These are phyloP conservation scores for Cyclotella kingstonii DNA, from an alignment of 108 stramenopile genomes.

Conservation along the genomic window DNA sequence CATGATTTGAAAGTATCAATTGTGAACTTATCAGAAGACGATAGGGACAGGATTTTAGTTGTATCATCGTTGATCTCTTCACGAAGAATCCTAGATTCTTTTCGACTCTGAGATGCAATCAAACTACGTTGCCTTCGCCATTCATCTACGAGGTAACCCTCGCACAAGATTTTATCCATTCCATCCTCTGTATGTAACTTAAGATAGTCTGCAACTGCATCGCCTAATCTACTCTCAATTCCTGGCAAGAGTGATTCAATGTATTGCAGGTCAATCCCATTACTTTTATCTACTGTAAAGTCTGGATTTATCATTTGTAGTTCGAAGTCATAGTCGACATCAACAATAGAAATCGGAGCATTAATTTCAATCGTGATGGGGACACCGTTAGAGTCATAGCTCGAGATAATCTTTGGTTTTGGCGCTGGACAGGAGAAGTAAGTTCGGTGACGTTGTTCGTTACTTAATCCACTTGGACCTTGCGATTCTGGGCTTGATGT, in stretches of 20 bases:
- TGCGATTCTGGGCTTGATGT: neutral
- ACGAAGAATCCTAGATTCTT: neutral
- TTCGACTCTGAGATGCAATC: neutral
- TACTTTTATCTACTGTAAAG: neutral
- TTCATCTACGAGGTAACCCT: slow-evolving; percentile 18
- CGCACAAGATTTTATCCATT: slow-evolving; percentile 5
- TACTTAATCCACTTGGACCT: neutral
- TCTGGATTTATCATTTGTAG: slow-evolving; percentile 1
- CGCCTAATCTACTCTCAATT: slow-evolving; percentile 10
- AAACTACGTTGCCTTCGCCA: neutral
- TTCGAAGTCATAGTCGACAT: slow-evolving; percentile 18
- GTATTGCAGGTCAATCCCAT: neutral
- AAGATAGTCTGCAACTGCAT: slow-evolving; percentile 5
- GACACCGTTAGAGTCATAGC: slow-evolving; percentile 8
- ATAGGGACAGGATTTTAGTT: slow-evolving; percentile 23
- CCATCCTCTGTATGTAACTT: slow-evolving; percentile 12
- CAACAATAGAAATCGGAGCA: slow-evolving; percentile 9
- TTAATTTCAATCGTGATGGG: neutral
- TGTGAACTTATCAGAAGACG: neutral
- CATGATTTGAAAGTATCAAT: slow-evolving; percentile 11
- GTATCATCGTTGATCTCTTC: neutral
- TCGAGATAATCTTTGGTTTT: neutral
- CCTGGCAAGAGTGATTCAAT: slow-evolving; percentile 12
- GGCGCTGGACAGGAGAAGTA: slow-evolving; percentile 33
- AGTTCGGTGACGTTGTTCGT: neutral